Conservation (phyloP, 371 early-diverging fungal species). For the Mortierella sp. region DNA sequence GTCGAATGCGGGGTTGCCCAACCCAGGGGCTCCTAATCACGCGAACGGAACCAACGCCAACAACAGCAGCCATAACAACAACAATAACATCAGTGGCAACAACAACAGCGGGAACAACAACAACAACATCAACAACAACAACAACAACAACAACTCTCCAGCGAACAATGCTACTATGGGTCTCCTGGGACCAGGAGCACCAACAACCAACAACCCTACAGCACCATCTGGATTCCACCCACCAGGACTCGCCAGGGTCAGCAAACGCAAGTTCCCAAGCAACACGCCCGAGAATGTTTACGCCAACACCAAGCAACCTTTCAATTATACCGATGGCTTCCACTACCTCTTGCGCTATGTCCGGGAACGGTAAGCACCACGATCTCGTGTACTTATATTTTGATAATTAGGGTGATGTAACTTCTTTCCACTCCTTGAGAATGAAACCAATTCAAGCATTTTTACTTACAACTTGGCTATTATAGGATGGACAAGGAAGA, state of each 20-base stretch:
- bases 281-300: slow-evolving; percentile 76
- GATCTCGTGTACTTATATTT: too few relatives aligned
- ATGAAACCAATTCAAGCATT: too few relatives aligned
- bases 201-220: slow-evolving; percentile 10
- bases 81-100: neutral
- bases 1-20: slow-evolving; percentile 12
- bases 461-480: too few relatives aligned
- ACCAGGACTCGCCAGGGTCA: slow-evolving; percentile 25
- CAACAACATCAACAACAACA: slow-evolving; percentile 2
- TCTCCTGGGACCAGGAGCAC: slow-evolving; percentile 2
- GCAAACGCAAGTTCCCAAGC: slow-evolving; percentile 44
- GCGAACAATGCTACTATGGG: neutral
- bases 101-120: slow-evolving; percentile 1
- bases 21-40: neutral
- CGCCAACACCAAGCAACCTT: slow-evolving; percentile 76
- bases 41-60: slow-evolving; percentile 11
- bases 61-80: slow-evolving; percentile 15
- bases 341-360: slow-evolving; percentile 86
- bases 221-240: slow-evolving; percentile 30
- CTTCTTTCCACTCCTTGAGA: too few relatives aligned
- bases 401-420: too few relatives aligned
- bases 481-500: slow-evolving; percentile 87
- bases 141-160: neutral
- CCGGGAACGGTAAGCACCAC: slow-evolving; percentile 81
- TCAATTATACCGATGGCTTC: slow-evolving; percentile 91